Evolutionary conservation across 2,329 filamentous ascomycete species (phyloP).

Genomic region (Aspergillus sojae): DNA sequence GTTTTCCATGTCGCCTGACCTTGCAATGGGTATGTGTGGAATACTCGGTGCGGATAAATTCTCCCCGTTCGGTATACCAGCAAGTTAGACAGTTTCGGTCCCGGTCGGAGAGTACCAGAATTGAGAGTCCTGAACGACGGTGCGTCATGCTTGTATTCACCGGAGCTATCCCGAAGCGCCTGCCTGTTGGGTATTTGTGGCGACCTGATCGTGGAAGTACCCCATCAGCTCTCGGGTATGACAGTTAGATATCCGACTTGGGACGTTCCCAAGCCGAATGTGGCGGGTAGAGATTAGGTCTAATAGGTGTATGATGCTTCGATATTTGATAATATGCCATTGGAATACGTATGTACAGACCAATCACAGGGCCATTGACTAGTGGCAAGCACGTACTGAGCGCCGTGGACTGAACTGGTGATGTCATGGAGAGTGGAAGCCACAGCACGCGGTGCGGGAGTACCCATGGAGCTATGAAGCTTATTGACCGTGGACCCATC

Average conservation of each 20-base stretch:
- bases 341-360: neutral
- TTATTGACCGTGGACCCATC: neutral
- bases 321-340: neutral
- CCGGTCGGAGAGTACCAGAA: too few relatives aligned
- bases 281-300: too few relatives aligned
- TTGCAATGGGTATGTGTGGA: too few relatives aligned
- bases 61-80: too few relatives aligned
- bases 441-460: neutral
- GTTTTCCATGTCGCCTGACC: neutral
- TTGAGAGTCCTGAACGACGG: too few relatives aligned
- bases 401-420: neutral
- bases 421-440: neutral
- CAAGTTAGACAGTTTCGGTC: too few relatives aligned
- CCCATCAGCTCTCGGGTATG: neutral
- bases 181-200: neutral
- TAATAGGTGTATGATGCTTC: neutral
- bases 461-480: neutral
- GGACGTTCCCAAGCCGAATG: too few relatives aligned
- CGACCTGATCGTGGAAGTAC: neutral
- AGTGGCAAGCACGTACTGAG: neutral
- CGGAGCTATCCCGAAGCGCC: too few relatives aligned
- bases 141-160: too few relatives aligned
- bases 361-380: neutral
- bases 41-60: too few relatives aligned
- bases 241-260: too few relatives aligned